Evolutionary conservation across 2,329 filamentous ascomycete species (phyloP), one percentile per base, ranked within the genome.

Genomic region (Chaetomium olivaceum): DNA sequence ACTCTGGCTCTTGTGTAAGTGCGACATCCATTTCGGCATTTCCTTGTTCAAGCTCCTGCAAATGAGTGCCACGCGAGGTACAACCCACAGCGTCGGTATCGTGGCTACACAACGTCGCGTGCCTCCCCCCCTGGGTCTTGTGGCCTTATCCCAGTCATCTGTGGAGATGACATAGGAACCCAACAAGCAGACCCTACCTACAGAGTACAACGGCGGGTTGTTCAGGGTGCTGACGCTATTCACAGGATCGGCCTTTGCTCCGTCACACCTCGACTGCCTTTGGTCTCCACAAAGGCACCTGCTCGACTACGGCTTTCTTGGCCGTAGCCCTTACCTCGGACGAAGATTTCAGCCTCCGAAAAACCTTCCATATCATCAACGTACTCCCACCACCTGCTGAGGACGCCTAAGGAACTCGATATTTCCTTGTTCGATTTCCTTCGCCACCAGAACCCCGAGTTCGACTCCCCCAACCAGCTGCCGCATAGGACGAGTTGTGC

Each of bases 401-500:
- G 75, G 76, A 78, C 75, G 69, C 73, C 76, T 84, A 83, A 83
- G 75, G 76, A 79, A 67, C 68, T 81, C 80, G 79, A 83, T 75
- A 78, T 79, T 73, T 75, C 80, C 73, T 76, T 84, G 77, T 80
- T 85, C 78, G 80, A 83, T 78, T 77, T 77, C 73, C 78, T 78
- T 74, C 77, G 78, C 75, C 78, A 79, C 71, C 60, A 63, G 57
- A 78, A 74, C 78, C 82, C 82, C 73, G 77, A 79, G 79, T 85
- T 84, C 79, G 85, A 82, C 78, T 81, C 85, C 79, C 80, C 85
- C 81, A 81, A 83, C 87, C 91, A 96, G 92, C 94, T 98, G 95
- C 95, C 95, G 95, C 94, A 99, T 99, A 98, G 92, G 91, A 96
- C 91, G 89, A 87, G 87, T 89, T 89, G 88, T 87, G 87, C 89